Evolutionary conservation across 208 protist species (phyloP), one percentile per base, ranked within the genome.

Genomic region (Trypanosoma lewisi): DNA sequence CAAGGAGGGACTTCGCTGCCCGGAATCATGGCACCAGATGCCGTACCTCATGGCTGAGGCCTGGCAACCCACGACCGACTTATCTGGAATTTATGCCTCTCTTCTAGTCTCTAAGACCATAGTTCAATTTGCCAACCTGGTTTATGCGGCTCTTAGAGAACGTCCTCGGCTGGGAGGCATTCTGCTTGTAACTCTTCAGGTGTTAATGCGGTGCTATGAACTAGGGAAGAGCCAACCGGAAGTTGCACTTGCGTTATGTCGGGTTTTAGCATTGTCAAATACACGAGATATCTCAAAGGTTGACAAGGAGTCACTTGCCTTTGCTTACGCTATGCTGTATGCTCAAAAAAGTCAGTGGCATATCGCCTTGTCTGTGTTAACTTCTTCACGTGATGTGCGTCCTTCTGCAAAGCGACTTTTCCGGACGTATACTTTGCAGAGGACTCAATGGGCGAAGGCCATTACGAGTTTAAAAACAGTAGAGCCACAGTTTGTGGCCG

Each of bases 101-200:
- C 67, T 94, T 33, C 36, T 67, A 64, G 19, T 41, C 0, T 7
- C 68, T 1, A 17, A 58, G 8, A 81, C 75, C 28, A 65, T 82
- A 17, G 81, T 95, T 2, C 69, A 77, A 21, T 88, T 81, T 34
- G 75, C 73, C 19, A 67, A 75, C 19, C 41, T 75, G 7, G 66
- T 95, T 21, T 50, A 75, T 0, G 66, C 69, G 0, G 80, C 80
- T 17, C 50, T 94, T 45, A 76, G 81, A 2, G 66, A 71, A 49
- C 72, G 74, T 16, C 85, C 88, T 16, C 52, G 75, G 45, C 70
- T 87, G 25, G 64, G 63, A 7, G 79, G 83, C 16, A 67, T 91
- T 9, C 61, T 95, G 12, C 88, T 85, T 5, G 75, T 92, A 1
- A 68, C 83, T 2, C 53, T 67, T 4, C 23, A 41, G 8, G 80